These are phyloP conservation scores for Euphorbia lathyris DNA, from an alignment of 345 rosid species.

Conservation along the genomic window DNA sequence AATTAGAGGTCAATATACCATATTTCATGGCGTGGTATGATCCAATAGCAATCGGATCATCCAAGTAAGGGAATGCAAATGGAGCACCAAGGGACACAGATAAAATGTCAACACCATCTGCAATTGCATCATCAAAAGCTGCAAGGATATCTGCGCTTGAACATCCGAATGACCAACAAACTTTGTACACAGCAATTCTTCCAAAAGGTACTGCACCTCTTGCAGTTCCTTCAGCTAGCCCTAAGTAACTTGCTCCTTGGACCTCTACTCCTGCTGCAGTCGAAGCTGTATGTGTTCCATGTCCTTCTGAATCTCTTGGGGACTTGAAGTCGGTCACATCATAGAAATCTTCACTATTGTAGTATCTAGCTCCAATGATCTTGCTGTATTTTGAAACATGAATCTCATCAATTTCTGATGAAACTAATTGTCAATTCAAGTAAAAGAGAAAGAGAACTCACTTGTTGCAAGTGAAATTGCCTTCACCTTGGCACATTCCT, in stretches of 20 bases:
- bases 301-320: conserved; percentile 29
- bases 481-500: conserved; percentile 24
- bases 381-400: conserved; percentile 14
- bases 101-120: conserved; percentile 36
- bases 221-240: conserved; percentile 32
- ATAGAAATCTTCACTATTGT: neutral
- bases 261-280: conserved; percentile 33
- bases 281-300: conserved; percentile 39
- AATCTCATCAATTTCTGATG: no score
- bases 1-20: conserved; percentile 31
- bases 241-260: conserved; percentile 20
- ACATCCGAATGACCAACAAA: conserved; percentile 35
- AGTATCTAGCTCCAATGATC: conserved; percentile 29
- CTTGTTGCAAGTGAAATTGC: conserved; percentile 38
- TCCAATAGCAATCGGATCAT: conserved; percentile 30
- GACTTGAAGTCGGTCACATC: conserved; percentile 8
- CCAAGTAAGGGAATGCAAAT: conserved; percentile 2
- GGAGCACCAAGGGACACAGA: conserved; percentile 22
- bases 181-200: conserved; percentile 39
- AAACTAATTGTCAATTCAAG: neutral
- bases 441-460: neutral
- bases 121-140: conserved; percentile 46
- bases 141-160: conserved; percentile 31
- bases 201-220: conserved; percentile 36
- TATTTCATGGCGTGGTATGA: conserved; percentile 37